Evolutionary conservation across 257 asterid genomes (phyloP), one percentile per base, ranked within the genome.

Genomic region (Solanum sitiens): DNA sequence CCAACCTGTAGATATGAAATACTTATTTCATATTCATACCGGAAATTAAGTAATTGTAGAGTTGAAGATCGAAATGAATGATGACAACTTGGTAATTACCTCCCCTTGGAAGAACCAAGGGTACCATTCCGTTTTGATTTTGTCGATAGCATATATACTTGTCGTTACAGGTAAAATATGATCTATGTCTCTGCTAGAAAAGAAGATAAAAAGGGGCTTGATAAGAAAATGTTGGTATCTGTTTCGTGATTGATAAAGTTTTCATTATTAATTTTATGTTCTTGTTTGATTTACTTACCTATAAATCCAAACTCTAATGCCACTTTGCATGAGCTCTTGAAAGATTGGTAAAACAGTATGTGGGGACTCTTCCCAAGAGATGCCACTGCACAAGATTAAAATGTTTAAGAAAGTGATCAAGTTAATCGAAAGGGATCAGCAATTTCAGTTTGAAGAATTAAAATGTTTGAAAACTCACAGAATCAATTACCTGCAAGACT

Each of bases 141-240:
- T 95, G 27, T 89, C 50, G 80, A 95, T 84, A 1, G 93, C 94
- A 72, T 95, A 94, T 71, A 89, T 89, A 70, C 94, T 94, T 11
- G 96, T 73, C 1, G 96, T 95, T 86, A 95, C 95, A 30, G 98
- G 91, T 18, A 94, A 74, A 86, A 87, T 89, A 72, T 87, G 86
- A 86, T 95, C 95, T 21, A 91, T 89, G 86, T 95, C 98, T 86
- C 95, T 95, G 56, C 98, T 94, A 91, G 90, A 14, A 76, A 76
- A 76, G 33, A 39, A 42, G 56, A n/a, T 15, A 50, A 50, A 16
- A 39, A n/a, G 61, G 21, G 15, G 40, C 13, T 45, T 8, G n/a
- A 23, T 75, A n/a, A n/a, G n/a, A n/a, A n/a, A 30, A 20, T 67
- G 39, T 37, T 59, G 25, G 68, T 21, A 61, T 61, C 10, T 47